Conservation (phyloP, 2,329 filamentous ascomycete genomes). For the Zelopaecilomyces penicillatus region DNA sequence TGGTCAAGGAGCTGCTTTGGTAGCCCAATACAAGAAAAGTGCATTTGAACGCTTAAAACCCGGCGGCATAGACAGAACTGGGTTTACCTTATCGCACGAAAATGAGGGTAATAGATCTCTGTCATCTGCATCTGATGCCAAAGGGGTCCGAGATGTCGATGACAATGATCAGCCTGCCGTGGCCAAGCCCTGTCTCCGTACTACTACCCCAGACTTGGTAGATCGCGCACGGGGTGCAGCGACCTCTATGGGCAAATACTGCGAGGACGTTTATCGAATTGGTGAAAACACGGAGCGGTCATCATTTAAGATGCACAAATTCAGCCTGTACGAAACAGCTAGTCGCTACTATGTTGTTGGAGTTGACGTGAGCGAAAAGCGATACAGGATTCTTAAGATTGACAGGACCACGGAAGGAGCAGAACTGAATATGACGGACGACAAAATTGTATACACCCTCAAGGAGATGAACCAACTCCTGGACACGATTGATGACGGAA, state of each 20-base stretch:
- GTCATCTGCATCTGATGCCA: no score
- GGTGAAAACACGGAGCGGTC: constrained; percentile 18
- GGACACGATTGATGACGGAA: constrained; percentile 90
- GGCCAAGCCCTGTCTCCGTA: constrained; percentile 49
- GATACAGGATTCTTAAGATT: constrained; percentile 89
- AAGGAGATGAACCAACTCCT: constrained; percentile 90
- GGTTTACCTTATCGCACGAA: no score
- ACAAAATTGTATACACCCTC: constrained; percentile 89
- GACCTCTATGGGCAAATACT: constrained; percentile 17
- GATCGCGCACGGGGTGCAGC: constrained; percentile 15
- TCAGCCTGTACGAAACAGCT: constrained; percentile 93
- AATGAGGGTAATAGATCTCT: no score
- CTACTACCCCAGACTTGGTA: constrained; percentile 41
- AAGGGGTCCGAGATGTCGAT: no score
- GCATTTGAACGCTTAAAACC: no score
- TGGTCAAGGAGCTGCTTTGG: no score
- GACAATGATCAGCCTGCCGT: constrained; percentile 52
- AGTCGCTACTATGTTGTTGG: constrained; percentile 92
- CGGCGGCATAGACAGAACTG: no score
- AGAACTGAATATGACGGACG: constrained; percentile 78
- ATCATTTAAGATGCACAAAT: constrained; percentile 78
- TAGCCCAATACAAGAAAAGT: no score
- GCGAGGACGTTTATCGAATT: no score
- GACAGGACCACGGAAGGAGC: constrained; percentile 73
- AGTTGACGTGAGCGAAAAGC: constrained; percentile 78